A percentile compares a stretch with the other conserved stretches of the same genome.
Evolutionary conservation across 2,329 filamentous ascomycete genomes (phyloP).

Genomic region (Madurella fahalii): DNA sequence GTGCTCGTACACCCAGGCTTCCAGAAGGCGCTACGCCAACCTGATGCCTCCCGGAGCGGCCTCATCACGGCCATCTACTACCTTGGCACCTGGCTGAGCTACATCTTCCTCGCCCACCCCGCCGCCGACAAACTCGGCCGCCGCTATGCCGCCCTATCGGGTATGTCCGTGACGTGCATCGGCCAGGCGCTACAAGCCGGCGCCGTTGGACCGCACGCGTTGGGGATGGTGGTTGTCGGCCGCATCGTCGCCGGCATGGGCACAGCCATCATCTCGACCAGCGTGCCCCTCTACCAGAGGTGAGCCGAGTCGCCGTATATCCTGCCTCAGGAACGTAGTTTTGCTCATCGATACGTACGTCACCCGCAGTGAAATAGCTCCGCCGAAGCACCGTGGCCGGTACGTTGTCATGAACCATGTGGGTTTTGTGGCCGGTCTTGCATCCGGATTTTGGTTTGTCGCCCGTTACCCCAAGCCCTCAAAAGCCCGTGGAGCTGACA

Average conservation of each 20-base stretch:
- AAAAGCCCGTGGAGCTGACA: not conserved
- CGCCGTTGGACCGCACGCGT: constrained; percentile 38
- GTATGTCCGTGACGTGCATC: constrained; percentile 43
- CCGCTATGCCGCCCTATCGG: constrained; percentile 46
- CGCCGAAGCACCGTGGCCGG: constrained; percentile 49
- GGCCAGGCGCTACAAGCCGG: constrained; percentile 47
- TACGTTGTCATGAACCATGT: constrained; percentile 58
- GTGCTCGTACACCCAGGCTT: constrained; percentile 55
- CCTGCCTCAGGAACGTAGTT: not conserved
- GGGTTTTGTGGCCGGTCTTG: constrained; percentile 52
- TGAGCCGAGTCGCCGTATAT: constrained; percentile 19
- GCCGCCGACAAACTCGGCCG: constrained; percentile 49
- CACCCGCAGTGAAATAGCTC: constrained; percentile 47
- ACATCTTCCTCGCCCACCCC: constrained; percentile 51
- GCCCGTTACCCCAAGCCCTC: too few relatives aligned
- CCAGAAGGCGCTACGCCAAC: constrained; percentile 42
- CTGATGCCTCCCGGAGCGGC: constrained; percentile 44
- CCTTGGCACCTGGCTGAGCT: constrained; percentile 51
- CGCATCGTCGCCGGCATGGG: constrained; percentile 51
- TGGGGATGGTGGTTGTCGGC: constrained; percentile 47
- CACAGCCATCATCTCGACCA: constrained; percentile 51
- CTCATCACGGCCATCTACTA: constrained; percentile 56
- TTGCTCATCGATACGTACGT: not conserved
- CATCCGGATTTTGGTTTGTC: constrained; percentile 50
- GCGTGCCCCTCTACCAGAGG: constrained; percentile 56